These are phyloP conservation scores for Xylariaceae sp. DNA, from an alignment of 2,329 filamentous ascomycete species.

Conservation along the genomic window DNA sequence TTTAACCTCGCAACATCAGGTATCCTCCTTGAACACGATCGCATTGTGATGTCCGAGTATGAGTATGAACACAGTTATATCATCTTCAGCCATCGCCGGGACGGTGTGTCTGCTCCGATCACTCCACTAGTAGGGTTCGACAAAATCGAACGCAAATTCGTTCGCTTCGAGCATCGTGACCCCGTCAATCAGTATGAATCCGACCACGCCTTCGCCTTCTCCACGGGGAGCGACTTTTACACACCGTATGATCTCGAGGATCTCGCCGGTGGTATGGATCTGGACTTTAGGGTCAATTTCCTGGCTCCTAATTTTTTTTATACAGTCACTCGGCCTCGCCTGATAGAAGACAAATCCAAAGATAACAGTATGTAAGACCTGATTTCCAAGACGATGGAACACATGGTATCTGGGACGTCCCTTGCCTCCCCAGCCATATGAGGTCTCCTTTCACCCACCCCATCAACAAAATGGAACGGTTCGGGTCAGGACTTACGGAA, in stretches of 20 bases:
- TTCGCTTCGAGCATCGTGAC: background rate
- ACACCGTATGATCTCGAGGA: background rate
- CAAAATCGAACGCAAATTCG: conserved; percentile 7
- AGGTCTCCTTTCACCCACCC: too few species aligned
- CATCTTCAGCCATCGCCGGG: background rate
- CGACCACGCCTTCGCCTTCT: background rate
- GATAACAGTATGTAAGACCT: background rate
- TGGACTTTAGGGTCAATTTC: conserved; percentile 1
- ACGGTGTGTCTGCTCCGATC: too few species aligned
- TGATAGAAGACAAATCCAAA: background rate
- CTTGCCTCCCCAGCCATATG: too few species aligned
- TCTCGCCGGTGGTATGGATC: background rate
- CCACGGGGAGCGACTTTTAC: background rate
- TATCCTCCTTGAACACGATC: background rate
- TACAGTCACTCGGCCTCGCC: background rate
- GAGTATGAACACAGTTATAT: conserved; percentile 7
- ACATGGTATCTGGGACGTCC: too few species aligned
- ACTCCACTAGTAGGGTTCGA: conserved; percentile 3
- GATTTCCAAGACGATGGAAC: background rate
- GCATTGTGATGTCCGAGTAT: background rate
- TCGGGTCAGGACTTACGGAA: too few species aligned
- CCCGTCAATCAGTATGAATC: too few species aligned
- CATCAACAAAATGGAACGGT: too few species aligned
- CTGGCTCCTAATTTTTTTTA: background rate
- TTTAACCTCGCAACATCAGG: background rate